Evolutionary conservation across 805 yeast genomes (phyloP).

Genomic region (Saturnispora bothae): DNA sequence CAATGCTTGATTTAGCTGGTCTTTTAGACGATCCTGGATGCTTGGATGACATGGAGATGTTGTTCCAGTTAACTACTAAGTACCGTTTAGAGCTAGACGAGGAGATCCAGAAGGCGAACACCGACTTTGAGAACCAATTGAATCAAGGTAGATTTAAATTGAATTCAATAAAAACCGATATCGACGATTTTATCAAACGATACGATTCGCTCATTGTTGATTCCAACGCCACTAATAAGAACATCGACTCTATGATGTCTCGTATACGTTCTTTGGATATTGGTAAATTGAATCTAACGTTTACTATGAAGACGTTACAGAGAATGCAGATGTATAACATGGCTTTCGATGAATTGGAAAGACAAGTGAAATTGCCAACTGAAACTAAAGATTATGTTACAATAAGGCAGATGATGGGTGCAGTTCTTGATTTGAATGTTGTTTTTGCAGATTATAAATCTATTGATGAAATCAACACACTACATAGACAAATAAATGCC

Average conservation of each 20-base stretch:
- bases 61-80: conserved; percentile 37
- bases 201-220: conserved; percentile 37
- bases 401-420: conserved; percentile 52
- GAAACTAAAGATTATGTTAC: conserved; percentile 33
- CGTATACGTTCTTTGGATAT: conserved; percentile 71
- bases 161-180: conserved; percentile 24
- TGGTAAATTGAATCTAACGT: conserved; percentile 73
- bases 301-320: conserved; percentile 77
- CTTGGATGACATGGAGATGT: conserved; percentile 39
- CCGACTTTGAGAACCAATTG: conserved; percentile 22
- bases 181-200: conserved; percentile 32
- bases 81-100: conserved; percentile 41
- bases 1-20: conserved; percentile 39
- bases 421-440: conserved; percentile 59
- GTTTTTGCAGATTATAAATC: conserved; percentile 75
- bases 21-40: conserved; percentile 43
- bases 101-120: conserved; percentile 32
- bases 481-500: conserved; percentile 48
- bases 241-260: conserved; percentile 61
- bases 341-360: conserved; percentile 54
- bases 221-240: conserved; percentile 45
- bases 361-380: conserved; percentile 29
- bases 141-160: conserved; percentile 10
- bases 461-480: conserved; percentile 63
- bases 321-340: conserved; percentile 77